Percentiles rank a stretch among this genome's conserved stretches.
phyloP scores from a whole-genome alignment of 352 stramenopile species.

The Globisporangium echinulatum region DNA sequence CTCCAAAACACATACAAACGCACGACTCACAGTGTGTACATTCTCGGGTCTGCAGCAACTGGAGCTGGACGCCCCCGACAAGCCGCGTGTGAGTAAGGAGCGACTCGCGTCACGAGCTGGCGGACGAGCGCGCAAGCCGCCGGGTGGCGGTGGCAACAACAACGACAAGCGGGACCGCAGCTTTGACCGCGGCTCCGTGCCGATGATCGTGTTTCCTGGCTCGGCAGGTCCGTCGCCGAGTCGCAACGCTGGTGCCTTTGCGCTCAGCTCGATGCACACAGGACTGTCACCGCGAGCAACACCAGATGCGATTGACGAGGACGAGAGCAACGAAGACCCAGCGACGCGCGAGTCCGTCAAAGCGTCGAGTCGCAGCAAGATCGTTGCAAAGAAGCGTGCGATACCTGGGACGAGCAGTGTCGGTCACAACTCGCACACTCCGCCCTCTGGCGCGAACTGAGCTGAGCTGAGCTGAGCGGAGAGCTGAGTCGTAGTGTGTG shows the following conservation, averaged over 20 bases:
- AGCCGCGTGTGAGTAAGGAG: neutral
- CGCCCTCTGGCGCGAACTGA: no score
- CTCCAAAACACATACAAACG: no score
- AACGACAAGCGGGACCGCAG: slow-evolving; percentile 20
- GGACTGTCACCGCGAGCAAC: neutral
- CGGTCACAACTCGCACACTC: neutral
- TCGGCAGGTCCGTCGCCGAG: neutral
- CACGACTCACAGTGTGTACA: neutral
- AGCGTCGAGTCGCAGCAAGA: slow-evolving; percentile 44
- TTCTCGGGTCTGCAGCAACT: neutral
- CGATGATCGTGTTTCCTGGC: neutral
- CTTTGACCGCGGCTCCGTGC: slow-evolving; percentile 32
- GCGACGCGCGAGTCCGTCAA: slow-evolving; percentile 67
- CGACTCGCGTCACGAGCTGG: neutral
- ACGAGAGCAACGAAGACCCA: slow-evolving; percentile 32
- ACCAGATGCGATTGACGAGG: slow-evolving; percentile 20
- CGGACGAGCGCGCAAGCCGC: slow-evolving; percentile 2
- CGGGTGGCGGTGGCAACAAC: neutral
- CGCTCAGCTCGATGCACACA: neutral
- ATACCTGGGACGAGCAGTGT: neutral
- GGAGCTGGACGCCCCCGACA: neutral
- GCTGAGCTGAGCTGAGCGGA: neutral
- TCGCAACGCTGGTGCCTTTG: neutral
- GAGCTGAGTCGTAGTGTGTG: no score
- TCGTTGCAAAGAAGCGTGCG: slow-evolving; percentile 44